phyloP scores from a whole-genome alignment of 345 rosid species.

The Cardiospermum halicacabum region DNA sequence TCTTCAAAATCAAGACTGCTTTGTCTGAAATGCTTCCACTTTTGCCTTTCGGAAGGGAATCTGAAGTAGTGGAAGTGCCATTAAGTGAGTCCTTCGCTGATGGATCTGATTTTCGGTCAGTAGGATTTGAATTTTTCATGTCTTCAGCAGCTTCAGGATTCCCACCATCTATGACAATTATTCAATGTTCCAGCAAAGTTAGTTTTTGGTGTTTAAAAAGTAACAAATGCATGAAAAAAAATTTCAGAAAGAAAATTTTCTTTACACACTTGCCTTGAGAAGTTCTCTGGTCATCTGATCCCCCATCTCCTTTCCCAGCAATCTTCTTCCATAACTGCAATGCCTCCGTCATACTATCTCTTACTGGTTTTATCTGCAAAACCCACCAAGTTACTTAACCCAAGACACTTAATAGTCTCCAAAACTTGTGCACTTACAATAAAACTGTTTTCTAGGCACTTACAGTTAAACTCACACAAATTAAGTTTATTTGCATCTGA shows the following conservation, averaged over 20 bases:
- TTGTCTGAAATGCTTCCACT: conserved; percentile 65
- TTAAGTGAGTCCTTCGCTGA: conserved; percentile 44
- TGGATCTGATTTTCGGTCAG: conserved; percentile 36
- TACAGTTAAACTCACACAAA: background rate
- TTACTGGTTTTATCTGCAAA: conserved; percentile 84
- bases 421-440: conserved; percentile 12
- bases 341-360: conserved; percentile 95
- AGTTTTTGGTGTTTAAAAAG: background rate
- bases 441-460: conserved; percentile 12
- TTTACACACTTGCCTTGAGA: conserved; percentile 44
- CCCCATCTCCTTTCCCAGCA: conserved; percentile 72
- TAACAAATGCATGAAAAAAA: conserved; percentile 7
- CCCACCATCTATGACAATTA: conserved; percentile 33
- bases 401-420: conserved; percentile 1
- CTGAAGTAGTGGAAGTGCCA: conserved; percentile 39
- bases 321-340: conserved; percentile 86
- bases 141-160: conserved; percentile 34
- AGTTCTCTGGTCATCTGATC: conserved; percentile 53
- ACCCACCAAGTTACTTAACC: conserved; percentile 21
- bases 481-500: too few species aligned
- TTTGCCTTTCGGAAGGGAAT: conserved; percentile 57
- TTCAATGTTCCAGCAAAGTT: conserved; percentile 10
- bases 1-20: conserved; percentile 83
- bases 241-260: conserved; percentile 1
- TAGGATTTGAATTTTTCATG: conserved; percentile 35